Evolutionary conservation across 2,329 filamentous ascomycete genomes (phyloP).

Genomic region (Sordariomycetes sp.): DNA sequence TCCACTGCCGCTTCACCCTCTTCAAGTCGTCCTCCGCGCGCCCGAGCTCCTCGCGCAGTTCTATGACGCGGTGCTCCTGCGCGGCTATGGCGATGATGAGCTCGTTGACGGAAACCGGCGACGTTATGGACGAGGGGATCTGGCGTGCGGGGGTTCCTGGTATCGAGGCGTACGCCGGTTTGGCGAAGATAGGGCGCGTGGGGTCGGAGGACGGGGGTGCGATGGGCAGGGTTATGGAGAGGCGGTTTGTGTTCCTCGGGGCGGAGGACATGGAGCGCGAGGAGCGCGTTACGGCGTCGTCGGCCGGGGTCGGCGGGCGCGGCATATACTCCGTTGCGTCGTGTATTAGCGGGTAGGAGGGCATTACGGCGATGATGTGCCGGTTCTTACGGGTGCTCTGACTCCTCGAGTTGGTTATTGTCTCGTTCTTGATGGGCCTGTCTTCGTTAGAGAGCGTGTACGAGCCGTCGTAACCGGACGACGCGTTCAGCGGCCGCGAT

Average conservation of each 20-base stretch:
- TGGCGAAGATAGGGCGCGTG: constrained; percentile 30
- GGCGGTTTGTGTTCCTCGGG: constrained; percentile 40
- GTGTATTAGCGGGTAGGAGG: not conserved
- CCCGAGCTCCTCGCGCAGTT: constrained; percentile 78
- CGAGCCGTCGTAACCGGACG: not conserved
- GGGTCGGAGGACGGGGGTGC: constrained; percentile 37
- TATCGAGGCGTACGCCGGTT: constrained; percentile 19
- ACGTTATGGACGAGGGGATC: constrained; percentile 19
- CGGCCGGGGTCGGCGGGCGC: constrained; percentile 20
- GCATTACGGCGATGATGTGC: not conserved
- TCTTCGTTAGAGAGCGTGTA: not conserved
- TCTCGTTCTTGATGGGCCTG: not conserved
- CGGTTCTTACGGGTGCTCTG: not conserved
- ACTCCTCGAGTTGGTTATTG: not conserved
- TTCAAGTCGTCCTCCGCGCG: constrained; percentile 68
- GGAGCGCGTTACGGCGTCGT: constrained; percentile 28
- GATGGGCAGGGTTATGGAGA: constrained; percentile 50
- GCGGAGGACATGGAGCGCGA: constrained; percentile 38
- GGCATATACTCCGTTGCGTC: not conserved
- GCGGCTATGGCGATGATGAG: constrained; percentile 85
- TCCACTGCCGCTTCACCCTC: constrained; percentile 74
- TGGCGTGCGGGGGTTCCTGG: constrained; percentile 37
- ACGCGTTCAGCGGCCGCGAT: constrained; percentile 11
- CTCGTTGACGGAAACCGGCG: constrained; percentile 43
- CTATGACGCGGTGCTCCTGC: constrained; percentile 81